Evolutionary conservation across 495 filamentous ascomycete species (phyloP), one percentile per base, ranked within the genome.

Genomic region (Podospora pseudoanserina): DNA sequence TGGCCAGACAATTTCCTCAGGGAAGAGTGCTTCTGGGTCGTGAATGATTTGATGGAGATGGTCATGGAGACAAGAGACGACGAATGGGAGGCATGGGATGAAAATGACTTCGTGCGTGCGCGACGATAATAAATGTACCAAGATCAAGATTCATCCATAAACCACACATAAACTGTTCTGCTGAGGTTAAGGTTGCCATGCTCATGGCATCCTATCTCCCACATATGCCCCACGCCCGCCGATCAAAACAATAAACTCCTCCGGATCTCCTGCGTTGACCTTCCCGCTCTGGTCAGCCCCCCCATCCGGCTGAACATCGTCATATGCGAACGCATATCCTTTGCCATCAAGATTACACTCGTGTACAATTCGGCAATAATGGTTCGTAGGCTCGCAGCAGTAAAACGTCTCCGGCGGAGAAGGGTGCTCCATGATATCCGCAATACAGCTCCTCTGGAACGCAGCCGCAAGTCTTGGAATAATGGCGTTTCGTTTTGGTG

Each of bases 271-370:
- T 70, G 86, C 87, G 66, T 81, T 86, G 16, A 92, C 86, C 72
- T 85, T 86, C 1, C 91, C 91, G 30, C 85, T 87, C 74, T 90
- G 87, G 74, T 92, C 88, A 13, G 77, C 76, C 0, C 86, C 88
- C 53, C 82, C 85, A 59, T 84, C 79, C 0, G 86, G 86, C 65
- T 85, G 83, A 19, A 93, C 91, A 77, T 94, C 91, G 74, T 94
- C 91, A 67, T 92, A 94, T 2, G 91, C 90, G 75, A 93, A 93
- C 0, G 90, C 89, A 76, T 93, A 94, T 1, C 91, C 91, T 63
- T 86, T 83, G 2, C 84, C 82, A 77, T 92, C 91, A 6, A 87
- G 66, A 69, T 88, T 89, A 58, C 80, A 84, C 59, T 79, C 80
- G 74, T 94, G 91, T 66, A 92, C 86, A 63, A 93, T 83, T 13